These are phyloP conservation scores for Phytophthora fragariae DNA, from an alignment of 352 stramenopile species.

Conservation along the genomic window DNA sequence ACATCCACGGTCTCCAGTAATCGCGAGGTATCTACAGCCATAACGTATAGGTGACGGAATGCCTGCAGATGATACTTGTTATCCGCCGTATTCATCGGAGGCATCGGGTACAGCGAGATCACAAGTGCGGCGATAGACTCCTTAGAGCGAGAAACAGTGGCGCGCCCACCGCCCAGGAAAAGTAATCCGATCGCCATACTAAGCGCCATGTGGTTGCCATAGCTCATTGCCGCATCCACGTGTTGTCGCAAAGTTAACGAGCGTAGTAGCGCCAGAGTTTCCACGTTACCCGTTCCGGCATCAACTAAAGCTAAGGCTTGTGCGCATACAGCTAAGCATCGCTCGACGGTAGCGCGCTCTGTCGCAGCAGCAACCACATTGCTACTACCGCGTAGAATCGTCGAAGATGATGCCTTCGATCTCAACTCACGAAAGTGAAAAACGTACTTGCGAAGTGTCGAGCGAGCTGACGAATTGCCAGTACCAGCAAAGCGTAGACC, in stretches of 20 bases:
- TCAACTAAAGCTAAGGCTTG: constrained; percentile 96
- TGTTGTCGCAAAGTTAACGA: constrained; percentile 81
- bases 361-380: constrained; percentile 66
- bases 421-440: constrained; percentile 83
- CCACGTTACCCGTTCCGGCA: constrained; percentile 95
- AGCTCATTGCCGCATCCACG: constrained; percentile 88
- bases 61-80: constrained; percentile 93
- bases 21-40: constrained; percentile 79
- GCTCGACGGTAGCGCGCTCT: constrained; percentile 92
- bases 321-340: constrained; percentile 92
- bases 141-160: constrained; percentile 89
- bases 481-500: constrained; percentile 96
- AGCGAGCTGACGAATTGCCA: constrained; percentile 53
- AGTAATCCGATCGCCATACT: constrained; percentile 96
- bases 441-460: constrained; percentile 73
- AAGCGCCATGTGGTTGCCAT: constrained; percentile 96
- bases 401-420: constrained; percentile 44
- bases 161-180: constrained; percentile 95
- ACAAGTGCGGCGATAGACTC: constrained; percentile 95
- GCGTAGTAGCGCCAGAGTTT: constrained; percentile 94
- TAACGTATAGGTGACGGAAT: constrained; percentile 93
- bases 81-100: constrained; percentile 92
- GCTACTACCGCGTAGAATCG: constrained; percentile 38
- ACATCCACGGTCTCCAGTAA: constrained; percentile 83
- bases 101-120: constrained; percentile 95